phyloP scores from a whole-genome alignment of 352 stramenopile species.

The Phytophthora litchii region DNA sequence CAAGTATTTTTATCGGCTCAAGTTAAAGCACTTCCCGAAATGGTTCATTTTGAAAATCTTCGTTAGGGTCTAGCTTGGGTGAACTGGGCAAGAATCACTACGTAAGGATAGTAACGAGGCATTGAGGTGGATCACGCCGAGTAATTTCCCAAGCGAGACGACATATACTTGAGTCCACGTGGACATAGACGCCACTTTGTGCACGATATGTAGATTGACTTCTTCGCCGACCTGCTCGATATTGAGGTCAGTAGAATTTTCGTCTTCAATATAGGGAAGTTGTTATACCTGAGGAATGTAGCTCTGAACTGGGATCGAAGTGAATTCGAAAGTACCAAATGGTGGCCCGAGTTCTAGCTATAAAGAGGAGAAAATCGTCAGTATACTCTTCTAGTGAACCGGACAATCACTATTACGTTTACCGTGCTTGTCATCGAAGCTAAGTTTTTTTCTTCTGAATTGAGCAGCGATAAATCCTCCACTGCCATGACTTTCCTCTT shows the following conservation, averaged over 20 bases:
- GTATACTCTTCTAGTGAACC: too few species aligned
- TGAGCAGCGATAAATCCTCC: slow-evolving; percentile 74
- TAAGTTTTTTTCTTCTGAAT: slow-evolving; percentile 68
- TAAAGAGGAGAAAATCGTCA: not conserved
- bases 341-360: slow-evolving; percentile 78
- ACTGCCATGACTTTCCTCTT: slow-evolving; percentile 69
- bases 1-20: slow-evolving; percentile 36
- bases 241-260: too few species aligned
- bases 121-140: slow-evolving; percentile 76
- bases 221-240: slow-evolving; percentile 56
- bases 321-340: slow-evolving; percentile 67
- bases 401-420: slow-evolving; percentile 2
- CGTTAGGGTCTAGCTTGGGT: slow-evolving; percentile 8
- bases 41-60: slow-evolving; percentile 8
- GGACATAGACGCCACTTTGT: slow-evolving; percentile 83
- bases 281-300: slow-evolving; percentile 64
- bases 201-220: slow-evolving; percentile 75
- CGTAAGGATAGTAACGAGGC: slow-evolving; percentile 41
- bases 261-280: too few species aligned
- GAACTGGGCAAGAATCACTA: slow-evolving; percentile 7
- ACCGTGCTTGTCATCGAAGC: slow-evolving; percentile 52
- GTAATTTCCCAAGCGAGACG: slow-evolving; percentile 66
- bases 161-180: slow-evolving; percentile 89
- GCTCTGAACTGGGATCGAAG: slow-evolving; percentile 75
- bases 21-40: slow-evolving; percentile 20